These are phyloP conservation scores for Nemophila menziesii DNA, from an alignment of 257 asterid species.

Conservation along the genomic window DNA sequence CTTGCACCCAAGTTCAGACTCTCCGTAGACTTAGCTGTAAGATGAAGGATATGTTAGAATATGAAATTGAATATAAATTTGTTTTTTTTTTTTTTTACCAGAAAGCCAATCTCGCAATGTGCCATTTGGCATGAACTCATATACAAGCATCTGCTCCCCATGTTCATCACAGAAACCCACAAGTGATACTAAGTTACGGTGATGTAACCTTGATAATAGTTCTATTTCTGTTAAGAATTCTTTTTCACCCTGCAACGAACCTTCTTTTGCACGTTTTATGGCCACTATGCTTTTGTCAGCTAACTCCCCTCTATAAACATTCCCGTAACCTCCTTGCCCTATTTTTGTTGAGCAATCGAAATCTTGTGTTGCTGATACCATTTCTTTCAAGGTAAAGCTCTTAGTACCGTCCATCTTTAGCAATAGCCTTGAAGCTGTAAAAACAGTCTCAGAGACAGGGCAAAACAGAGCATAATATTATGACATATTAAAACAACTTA, in stretches of 20 bases:
- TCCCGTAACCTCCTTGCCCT: conserved; percentile 42
- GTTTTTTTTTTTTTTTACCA: conserved; percentile 36
- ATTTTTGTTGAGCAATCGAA: conserved; percentile 25
- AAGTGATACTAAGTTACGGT: conserved; percentile 34
- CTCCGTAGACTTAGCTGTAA: conserved; percentile 38
- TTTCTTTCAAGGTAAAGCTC: conserved; percentile 26
- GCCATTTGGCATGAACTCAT: conserved; percentile 82
- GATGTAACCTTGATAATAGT: conserved; percentile 33
- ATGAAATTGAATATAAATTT: too few species aligned
- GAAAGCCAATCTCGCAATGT: conserved; percentile 70
- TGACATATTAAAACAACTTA: conserved; percentile 11
- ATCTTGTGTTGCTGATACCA: conserved; percentile 24
- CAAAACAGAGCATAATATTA: not conserved
- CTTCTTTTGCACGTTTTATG: conserved; percentile 33
- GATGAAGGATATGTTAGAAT: not conserved
- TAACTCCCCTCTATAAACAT: conserved; percentile 26
- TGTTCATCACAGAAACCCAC: conserved; percentile 66
- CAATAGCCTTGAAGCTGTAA: conserved; percentile 27
- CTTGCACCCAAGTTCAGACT: conserved; percentile 50
- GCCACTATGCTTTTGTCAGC: conserved; percentile 25
- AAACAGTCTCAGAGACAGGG: not conserved
- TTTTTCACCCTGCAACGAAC: conserved; percentile 36
- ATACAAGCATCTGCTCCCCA: conserved; percentile 83
- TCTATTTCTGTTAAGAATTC: conserved; percentile 39
- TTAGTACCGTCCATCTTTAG: conserved; percentile 32